A percentile compares a stretch with the other conserved stretches of the same genome.
Evolutionary conservation across 257 asterid species (phyloP).

Genomic region (Petunia secreta): DNA sequence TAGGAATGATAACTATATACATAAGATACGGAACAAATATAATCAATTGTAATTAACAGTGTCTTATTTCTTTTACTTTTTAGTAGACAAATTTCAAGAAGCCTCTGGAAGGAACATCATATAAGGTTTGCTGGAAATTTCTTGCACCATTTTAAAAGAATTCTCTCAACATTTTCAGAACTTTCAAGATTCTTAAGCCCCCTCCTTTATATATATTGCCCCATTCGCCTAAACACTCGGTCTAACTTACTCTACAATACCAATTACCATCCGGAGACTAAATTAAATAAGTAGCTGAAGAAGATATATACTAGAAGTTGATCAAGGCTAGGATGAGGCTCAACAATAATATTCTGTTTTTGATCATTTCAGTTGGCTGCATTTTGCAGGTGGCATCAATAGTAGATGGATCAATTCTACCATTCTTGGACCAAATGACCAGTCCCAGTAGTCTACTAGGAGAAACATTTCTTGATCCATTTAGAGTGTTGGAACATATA

Average conservation of each 20-base stretch:
- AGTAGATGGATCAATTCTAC: conserved; percentile 21
- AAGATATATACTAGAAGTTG: not conserved
- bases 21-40: too few species aligned
- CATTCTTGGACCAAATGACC: conserved; percentile 19
- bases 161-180: not conserved
- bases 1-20: too few species aligned
- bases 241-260: too few species aligned
- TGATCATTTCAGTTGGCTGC: not conserved
- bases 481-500: conserved; percentile 35
- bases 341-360: not conserved
- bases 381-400: not conserved
- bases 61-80: too few species aligned
- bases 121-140: not conserved
- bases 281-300: not conserved
- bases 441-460: not conserved
- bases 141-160: not conserved
- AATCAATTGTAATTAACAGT: too few species aligned
- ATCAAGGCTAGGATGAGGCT: rapidly evolving
- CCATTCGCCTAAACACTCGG: not conserved
- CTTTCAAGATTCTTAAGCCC: not conserved
- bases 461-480: conserved; percentile 32
- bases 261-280: not conserved
- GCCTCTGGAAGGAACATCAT: not conserved
- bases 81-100: not conserved
- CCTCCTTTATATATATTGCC: not conserved